Evolutionary conservation across 768 basidiomycete species (phyloP).

Genomic region (Trametes sanguinea): DNA sequence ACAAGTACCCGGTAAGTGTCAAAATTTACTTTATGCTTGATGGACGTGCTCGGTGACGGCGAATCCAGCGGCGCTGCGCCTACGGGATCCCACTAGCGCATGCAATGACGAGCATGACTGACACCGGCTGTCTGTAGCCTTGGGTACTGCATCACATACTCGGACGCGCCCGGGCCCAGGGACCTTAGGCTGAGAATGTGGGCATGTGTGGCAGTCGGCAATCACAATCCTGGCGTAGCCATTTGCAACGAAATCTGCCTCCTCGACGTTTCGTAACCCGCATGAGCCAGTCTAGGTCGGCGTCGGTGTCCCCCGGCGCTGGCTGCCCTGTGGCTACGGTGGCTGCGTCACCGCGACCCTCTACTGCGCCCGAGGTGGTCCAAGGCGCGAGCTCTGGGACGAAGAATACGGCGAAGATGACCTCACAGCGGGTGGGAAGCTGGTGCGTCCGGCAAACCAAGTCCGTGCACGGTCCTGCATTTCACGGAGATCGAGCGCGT

Average conservation of each 20-base stretch:
- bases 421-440: not conserved
- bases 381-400: not conserved
- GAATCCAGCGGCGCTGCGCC: too few species aligned
- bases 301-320: not conserved
- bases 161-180: not conserved
- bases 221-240: constrained; percentile 6
- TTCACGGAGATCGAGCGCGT: constrained; percentile 2
- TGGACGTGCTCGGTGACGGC: too few species aligned
- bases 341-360: too few species aligned
- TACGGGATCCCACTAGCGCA: too few species aligned
- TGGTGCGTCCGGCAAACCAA: constrained; percentile 5
- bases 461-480: not conserved
- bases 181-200: constrained; percentile 16
- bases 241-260: not conserved
- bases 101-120: not conserved
- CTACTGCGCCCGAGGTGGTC: not conserved
- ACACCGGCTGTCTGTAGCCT: not conserved
- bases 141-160: not conserved
- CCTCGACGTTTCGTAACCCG: too few species aligned
- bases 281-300: too few species aligned
- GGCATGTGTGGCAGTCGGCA: constrained; percentile 12
- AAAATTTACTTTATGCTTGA: not conserved
- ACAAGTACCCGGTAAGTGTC: not conserved
- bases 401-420: not conserved
- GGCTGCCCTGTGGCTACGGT: not conserved